Conservation (phyloP, 2,329 filamentous ascomycete species). For the Claviceps sp. region DNA sequence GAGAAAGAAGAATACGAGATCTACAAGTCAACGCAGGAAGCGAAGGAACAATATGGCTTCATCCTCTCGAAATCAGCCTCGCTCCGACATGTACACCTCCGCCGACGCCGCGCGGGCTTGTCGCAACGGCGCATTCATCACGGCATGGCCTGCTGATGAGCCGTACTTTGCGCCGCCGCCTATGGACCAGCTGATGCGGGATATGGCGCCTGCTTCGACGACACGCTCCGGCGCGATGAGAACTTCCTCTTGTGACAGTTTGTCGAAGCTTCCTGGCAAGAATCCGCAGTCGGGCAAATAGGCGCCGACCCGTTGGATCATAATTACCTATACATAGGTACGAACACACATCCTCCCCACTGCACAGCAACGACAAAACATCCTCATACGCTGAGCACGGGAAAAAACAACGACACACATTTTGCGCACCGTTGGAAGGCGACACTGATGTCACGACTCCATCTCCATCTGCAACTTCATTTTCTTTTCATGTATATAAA, state of each 20-base stretch:
- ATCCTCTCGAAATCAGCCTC: neutral
- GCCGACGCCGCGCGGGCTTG: conserved; percentile 12
- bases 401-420: too few relatives aligned
- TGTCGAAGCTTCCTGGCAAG: neutral
- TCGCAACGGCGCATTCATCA: conserved; percentile 13
- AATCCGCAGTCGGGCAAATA: neutral
- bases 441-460: neutral
- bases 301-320: neutral
- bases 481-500: neutral
- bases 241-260: neutral
- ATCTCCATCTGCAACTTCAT: neutral
- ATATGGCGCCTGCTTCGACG: neutral
- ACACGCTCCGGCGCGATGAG: neutral
- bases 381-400: too few relatives aligned
- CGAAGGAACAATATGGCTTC: neutral
- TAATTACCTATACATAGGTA: neutral
- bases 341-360: neutral
- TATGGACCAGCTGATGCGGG: conserved; percentile 1
- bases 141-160: conserved; percentile 17
- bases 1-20: neutral
- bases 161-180: conserved; percentile 7
- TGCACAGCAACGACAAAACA: too few relatives aligned
- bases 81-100: conserved; percentile 11
- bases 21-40: neutral
- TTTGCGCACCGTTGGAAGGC: neutral